Percentiles rank a stretch among this genome's conserved stretches.
Conservation (phyloP, 2,329 filamentous ascomycete genomes). For the Alternaria incomplexa region DNA sequence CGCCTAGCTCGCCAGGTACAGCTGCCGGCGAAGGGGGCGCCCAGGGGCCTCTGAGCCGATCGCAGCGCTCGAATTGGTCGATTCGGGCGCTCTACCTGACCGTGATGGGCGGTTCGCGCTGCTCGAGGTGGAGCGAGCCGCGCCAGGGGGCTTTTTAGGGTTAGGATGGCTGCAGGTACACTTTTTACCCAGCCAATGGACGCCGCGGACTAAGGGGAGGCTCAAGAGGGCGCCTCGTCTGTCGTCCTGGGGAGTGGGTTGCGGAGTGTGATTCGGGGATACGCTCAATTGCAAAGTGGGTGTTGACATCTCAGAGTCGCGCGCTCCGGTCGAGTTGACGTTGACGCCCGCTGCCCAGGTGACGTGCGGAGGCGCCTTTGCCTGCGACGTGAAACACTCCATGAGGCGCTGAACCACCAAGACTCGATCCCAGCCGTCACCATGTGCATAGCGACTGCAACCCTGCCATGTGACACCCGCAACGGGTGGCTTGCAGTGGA, state of each 20-base stretch:
- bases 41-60: constrained; percentile 34
- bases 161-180: constrained; percentile 33
- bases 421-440: not conserved
- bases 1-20: constrained; percentile 30
- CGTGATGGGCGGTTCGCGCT: constrained; percentile 30
- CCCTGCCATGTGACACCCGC: constrained; percentile 5
- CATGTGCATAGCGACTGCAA: constrained; percentile 3
- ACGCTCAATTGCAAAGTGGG: not conserved
- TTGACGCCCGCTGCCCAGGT: not conserved
- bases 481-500: constrained; percentile 21
- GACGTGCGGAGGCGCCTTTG: not conserved
- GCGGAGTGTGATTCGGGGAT: constrained; percentile 1
- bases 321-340: not conserved
- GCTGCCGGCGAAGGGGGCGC: constrained; percentile 31
- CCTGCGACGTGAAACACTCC: constrained; percentile 6
- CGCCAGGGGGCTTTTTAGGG: constrained; percentile 20
- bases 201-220: not conserved
- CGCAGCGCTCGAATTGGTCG: constrained; percentile 38
- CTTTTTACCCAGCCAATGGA: constrained; percentile 16
- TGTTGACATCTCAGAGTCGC: not conserved
- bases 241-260: not conserved
- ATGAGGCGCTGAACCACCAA: not conserved
- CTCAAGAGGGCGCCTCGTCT: not conserved
- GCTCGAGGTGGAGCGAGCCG: constrained; percentile 30
- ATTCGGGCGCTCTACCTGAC: constrained; percentile 25